Base-by-base conservation (phyloP, 225 moss, liverwort and hornwort genomes). In the Climacium dendroides region DNA sequence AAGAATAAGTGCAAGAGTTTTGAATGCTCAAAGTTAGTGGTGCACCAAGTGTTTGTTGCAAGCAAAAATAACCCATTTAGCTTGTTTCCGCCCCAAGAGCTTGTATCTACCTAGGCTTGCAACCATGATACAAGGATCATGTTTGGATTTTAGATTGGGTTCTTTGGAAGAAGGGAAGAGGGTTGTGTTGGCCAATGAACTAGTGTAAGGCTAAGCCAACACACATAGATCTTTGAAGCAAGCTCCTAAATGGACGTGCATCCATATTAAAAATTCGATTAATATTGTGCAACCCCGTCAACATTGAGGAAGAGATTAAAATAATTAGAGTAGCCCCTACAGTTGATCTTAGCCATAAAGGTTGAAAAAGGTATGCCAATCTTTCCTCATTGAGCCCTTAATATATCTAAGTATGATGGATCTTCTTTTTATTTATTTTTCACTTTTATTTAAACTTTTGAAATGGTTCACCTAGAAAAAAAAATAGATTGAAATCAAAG, bases 281-380 rank as follows among this genome's bases (percentile, higher is more conserved):
- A 92, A 94, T 93, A 95, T 90, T 89, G 26, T 93, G 85, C 82
- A 78, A 82, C 23, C 87, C 89, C 83, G 92, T 93, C 86, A 91
- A 66, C 85, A 86, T 88, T 87, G 75, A 92, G 90, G 89, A 91
- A 95, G 92, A 92, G 91, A 91, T 92, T 89, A 90, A 91, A 93
- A 80, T 95, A 83, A 94, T 91, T 91, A 94, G 91, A 94, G 91
- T 89, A 94, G 85, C 17, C 10, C 6, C 2, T 72, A 1, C 1
- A 28, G 2, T 45, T 72, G 6, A 45, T 72, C 2, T 45, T 45
- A 28, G 10, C 10, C 2, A 17, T 29, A 29, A 28, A 45, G 17
- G 18, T 2, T 32, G 0, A 72, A 45, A 71, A 17, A 45, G 5
- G 2, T 6, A 72, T 45, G 26, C 0, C 3, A 29, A 6, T 72